These are phyloP conservation scores for Colletotrichum shisoi DNA, from an alignment of 2,329 filamentous ascomycete genomes.

Conservation along the genomic window DNA sequence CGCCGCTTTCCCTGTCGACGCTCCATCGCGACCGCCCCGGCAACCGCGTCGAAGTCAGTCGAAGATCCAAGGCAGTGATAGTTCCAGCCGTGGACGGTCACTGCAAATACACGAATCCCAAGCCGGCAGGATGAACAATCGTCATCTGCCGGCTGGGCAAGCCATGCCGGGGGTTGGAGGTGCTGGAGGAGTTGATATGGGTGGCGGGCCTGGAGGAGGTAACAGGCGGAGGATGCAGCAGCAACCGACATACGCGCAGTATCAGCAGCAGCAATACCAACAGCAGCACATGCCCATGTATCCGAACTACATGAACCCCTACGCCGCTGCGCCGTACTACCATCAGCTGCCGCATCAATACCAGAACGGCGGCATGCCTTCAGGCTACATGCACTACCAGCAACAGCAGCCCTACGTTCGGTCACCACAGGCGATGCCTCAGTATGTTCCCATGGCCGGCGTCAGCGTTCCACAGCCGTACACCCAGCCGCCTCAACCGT, in stretches of 20 bases:
- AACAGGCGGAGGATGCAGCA: slow-evolving; percentile 51
- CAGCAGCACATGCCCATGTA: slow-evolving; percentile 55
- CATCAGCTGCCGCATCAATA: slow-evolving; percentile 68
- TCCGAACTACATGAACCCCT: slow-evolving; percentile 58
- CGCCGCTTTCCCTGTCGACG: slow-evolving; percentile 30
- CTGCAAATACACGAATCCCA: slow-evolving; percentile 53
- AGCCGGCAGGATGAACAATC: slow-evolving; percentile 79
- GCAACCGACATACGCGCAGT: slow-evolving; percentile 49
- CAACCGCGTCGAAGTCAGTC: slow-evolving; percentile 25
- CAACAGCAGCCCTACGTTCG: slow-evolving; percentile 53
- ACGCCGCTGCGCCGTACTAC: slow-evolving; percentile 56
- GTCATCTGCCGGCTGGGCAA: slow-evolving; percentile 80
- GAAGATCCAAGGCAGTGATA: slow-evolving; percentile 37
- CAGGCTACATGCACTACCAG: slow-evolving; percentile 60
- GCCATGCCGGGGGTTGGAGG: slow-evolving; percentile 59
- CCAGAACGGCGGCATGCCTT: slow-evolving; percentile 60
- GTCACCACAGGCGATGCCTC: slow-evolving; percentile 62
- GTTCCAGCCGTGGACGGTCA: slow-evolving; percentile 41
- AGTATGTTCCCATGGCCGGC: slow-evolving; percentile 62
- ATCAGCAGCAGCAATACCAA: slow-evolving; percentile 42
- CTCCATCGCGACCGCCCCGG: slow-evolving; percentile 33
- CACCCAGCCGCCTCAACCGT: slow-evolving; percentile 58
- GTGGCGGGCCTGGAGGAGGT: slow-evolving; percentile 45
- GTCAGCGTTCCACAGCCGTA: slow-evolving; percentile 57
- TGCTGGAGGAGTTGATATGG: slow-evolving; percentile 46